Evolutionary conservation across 306 rosid genomes (phyloP).

Genomic region (Cucurbita moschata): DNA sequence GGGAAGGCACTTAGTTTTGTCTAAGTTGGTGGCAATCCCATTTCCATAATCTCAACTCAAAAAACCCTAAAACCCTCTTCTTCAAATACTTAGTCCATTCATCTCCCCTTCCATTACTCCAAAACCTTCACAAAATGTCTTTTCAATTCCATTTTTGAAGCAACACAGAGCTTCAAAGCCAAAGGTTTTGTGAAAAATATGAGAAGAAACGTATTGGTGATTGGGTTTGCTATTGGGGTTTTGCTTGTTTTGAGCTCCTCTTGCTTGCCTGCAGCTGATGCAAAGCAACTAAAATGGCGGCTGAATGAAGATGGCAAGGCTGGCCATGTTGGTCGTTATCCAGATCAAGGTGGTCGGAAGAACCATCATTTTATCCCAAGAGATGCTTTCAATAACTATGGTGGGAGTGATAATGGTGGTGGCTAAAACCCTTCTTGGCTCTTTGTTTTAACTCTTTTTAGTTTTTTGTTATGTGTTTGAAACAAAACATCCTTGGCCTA

Average conservation of each 20-base stretch:
- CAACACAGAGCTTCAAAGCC: not conserved
- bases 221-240: slow-evolving; percentile 3
- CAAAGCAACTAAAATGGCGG: slow-evolving; percentile 3
- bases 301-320: not conserved
- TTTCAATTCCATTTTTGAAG: not conserved
- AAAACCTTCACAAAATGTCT: not conserved
- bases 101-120: too few species aligned
- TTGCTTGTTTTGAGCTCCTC: slow-evolving; percentile 7
- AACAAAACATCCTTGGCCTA: not conserved
- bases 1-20: slow-evolving; percentile 30
- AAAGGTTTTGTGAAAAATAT: not conserved
- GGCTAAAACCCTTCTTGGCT: not conserved
- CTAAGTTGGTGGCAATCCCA: slow-evolving; percentile 29
- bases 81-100: not conserved
- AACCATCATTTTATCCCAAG: slow-evolving; percentile 26
- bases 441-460: not conserved
- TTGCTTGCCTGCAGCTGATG: slow-evolving; percentile 3
- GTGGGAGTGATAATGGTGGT: slow-evolving; percentile 14
- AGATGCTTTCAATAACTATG: slow-evolving; percentile 16
- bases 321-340: not conserved
- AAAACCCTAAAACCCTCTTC: slow-evolving; percentile 9
- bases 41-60: slow-evolving; percentile 11
- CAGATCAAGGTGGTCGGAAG: slow-evolving; percentile 3
- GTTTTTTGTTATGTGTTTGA: not conserved
- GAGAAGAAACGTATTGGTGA: not conserved